Conservation (phyloP, 1,284 basidiomycete genomes). For the Pisolithus thermaeus region DNA sequence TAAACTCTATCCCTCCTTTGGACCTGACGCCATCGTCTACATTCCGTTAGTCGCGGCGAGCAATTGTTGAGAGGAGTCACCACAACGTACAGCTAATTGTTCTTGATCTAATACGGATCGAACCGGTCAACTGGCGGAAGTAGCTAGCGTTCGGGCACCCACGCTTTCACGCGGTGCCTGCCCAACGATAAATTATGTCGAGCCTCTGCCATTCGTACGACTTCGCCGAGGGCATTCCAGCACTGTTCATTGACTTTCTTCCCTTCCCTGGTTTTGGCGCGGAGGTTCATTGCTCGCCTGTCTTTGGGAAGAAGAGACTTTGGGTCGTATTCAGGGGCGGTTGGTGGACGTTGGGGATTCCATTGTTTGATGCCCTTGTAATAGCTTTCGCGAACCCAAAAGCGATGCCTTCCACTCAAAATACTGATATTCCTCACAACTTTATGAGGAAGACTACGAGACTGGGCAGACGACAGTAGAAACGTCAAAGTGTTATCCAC, state of each 20-base stretch:
- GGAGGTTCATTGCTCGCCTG: slow-evolving; percentile 7
- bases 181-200: slow-evolving; percentile 26
- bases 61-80: not conserved
- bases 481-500: slow-evolving; percentile 56
- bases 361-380: slow-evolving; percentile 29
- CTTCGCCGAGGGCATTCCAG: slow-evolving; percentile 30
- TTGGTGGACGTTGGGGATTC: slow-evolving; percentile 36
- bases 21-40: no score
- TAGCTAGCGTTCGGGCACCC: slow-evolving; percentile 14
- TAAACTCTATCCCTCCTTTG: no score
- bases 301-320: slow-evolving; percentile 6
- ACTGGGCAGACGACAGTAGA: slow-evolving; percentile 48
- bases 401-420: slow-evolving; percentile 28
- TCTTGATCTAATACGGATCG: not conserved
- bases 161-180: slow-evolving; percentile 22
- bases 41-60: no score
- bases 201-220: slow-evolving; percentile 28
- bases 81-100: not conserved
- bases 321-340: slow-evolving; percentile 20
- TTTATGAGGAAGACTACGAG: slow-evolving; percentile 55
- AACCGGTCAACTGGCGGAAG: not conserved
- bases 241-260: slow-evolving; percentile 21
- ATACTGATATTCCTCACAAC: slow-evolving; percentile 46
- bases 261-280: slow-evolving; percentile 9
- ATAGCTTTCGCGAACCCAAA: slow-evolving; percentile 20